A percentile compares a stretch with the other conserved stretches of the same genome.
Conservation (phyloP, 2,329 filamentous ascomycete genomes). For the Akanthomyces dipterigenus region DNA sequence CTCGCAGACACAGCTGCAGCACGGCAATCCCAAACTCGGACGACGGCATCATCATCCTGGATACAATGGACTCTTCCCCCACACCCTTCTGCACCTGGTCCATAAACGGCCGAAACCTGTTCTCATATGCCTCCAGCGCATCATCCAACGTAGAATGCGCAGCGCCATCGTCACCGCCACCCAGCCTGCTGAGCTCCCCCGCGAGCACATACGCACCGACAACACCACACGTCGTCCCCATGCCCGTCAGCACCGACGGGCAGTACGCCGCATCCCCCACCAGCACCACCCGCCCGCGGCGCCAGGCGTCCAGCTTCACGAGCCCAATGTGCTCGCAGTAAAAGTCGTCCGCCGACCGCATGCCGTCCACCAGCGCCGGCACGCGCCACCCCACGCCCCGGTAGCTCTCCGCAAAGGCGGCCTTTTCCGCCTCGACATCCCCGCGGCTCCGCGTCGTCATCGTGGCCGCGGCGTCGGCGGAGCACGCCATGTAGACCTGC, state of each 20-base stretch:
- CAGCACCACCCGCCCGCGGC: constrained; percentile 39
- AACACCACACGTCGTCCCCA: constrained; percentile 43
- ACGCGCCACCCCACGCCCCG: constrained; percentile 36
- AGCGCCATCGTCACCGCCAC: not conserved
- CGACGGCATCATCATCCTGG: constrained; percentile 6
- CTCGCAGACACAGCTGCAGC: not conserved
- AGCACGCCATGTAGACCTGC: constrained; percentile 32
- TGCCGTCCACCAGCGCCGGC: constrained; percentile 32
- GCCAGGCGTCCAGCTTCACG: constrained; percentile 39
- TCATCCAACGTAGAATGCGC: constrained; percentile 15
- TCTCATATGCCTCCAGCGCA: constrained; percentile 38
- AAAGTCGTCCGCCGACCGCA: constrained; percentile 37
- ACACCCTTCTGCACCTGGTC: constrained; percentile 24
- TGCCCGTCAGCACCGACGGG: constrained; percentile 41
- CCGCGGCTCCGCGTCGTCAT: constrained; percentile 18
- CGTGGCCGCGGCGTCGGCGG: constrained; percentile 14
- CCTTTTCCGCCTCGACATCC: constrained; percentile 32
- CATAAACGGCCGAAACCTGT: constrained; percentile 37
- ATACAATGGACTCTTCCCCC: not conserved
- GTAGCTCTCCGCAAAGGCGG: constrained; percentile 31
- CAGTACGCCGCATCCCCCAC: constrained; percentile 49
- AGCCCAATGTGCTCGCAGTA: constrained; percentile 39
- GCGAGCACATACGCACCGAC: constrained; percentile 50
- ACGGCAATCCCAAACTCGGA: constrained; percentile 3
- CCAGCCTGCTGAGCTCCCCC: constrained; percentile 36